A percentile compares a stretch with the other conserved stretches of the same genome.
phyloP scores from a whole-genome alignment of 2,329 filamentous ascomycete genomes.

The Colletotrichum tamarilloi region DNA sequence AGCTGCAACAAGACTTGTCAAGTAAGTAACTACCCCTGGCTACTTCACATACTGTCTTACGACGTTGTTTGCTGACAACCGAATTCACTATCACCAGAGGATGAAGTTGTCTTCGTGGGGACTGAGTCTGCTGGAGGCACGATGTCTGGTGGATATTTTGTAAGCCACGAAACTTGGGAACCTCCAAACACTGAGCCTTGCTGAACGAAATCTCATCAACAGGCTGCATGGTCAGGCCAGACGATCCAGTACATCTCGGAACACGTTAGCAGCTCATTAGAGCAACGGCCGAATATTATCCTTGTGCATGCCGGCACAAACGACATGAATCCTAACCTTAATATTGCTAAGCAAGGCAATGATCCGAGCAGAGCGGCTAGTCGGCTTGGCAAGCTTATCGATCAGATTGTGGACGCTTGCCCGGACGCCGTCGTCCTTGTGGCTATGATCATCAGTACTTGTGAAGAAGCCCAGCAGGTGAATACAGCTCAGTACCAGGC shows the following conservation, averaged over 20 bases:
- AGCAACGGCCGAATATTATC: constrained; percentile 47
- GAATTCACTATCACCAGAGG: background rate
- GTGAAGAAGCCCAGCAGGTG: constrained; percentile 38
- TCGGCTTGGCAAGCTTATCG: constrained; percentile 45
- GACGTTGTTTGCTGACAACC: no score
- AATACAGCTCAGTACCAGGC: constrained; percentile 41
- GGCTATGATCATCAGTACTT: constrained; percentile 46
- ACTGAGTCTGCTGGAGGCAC: constrained; percentile 38
- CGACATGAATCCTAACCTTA: constrained; percentile 23
- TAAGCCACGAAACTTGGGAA: constrained; percentile 35
- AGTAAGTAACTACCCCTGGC: constrained; percentile 35
- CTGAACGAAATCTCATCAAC: background rate
- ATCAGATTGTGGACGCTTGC: constrained; percentile 42
- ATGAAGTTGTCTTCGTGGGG: constrained; percentile 46
- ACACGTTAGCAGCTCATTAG: constrained; percentile 43
- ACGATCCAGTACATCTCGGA: constrained; percentile 48
- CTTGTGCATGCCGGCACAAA: constrained; percentile 45
- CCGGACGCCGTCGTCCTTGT: constrained; percentile 47
- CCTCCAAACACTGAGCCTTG: no score
- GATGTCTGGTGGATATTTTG: constrained; percentile 46
- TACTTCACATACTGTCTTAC: no score
- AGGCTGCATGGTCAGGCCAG: constrained; percentile 50
- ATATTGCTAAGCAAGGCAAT: constrained; percentile 44
- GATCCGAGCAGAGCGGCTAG: constrained; percentile 41
- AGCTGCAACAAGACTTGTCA: constrained; percentile 41